phyloP scores from a whole-genome alignment of 1,284 basidiomycete genomes.

The Malassezia sympodialis region DNA sequence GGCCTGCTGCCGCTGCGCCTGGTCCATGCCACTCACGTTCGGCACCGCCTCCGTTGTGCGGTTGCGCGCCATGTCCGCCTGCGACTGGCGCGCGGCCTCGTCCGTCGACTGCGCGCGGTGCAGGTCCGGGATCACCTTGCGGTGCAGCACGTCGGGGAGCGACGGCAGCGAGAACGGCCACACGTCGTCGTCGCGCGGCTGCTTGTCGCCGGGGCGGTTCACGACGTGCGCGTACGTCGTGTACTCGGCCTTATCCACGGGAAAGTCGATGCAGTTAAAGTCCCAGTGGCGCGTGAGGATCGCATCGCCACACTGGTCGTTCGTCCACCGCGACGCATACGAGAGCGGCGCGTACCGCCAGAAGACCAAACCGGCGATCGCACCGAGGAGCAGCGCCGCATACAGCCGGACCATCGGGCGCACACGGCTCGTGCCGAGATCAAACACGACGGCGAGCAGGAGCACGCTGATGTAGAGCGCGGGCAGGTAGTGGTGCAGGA shows the following conservation, averaged over 20 bases:
- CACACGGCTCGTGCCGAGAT: slow-evolving; percentile 68
- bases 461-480: slow-evolving; percentile 89
- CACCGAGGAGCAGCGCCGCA: slow-evolving; percentile 62
- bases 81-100: not conserved
- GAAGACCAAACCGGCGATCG: slow-evolving; percentile 70
- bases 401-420: slow-evolving; percentile 68
- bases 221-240: slow-evolving; percentile 25
- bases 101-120: slow-evolving; percentile 1
- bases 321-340: slow-evolving; percentile 83
- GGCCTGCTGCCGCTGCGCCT: slow-evolving; percentile 13
- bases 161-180: slow-evolving; percentile 5
- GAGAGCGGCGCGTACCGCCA: slow-evolving; percentile 68
- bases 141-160: slow-evolving; percentile 4
- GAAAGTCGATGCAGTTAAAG: slow-evolving; percentile 64
- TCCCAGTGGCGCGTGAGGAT: slow-evolving; percentile 90
- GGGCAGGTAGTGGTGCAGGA: slow-evolving; percentile 93
- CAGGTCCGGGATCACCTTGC: not conserved
- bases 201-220: not conserved
- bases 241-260: slow-evolving; percentile 24
- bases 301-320: slow-evolving; percentile 62
- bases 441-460: slow-evolving; percentile 67
- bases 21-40: slow-evolving; percentile 11
- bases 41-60: slow-evolving; percentile 4
- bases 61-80: not conserved
- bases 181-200: not conserved